A percentile compares a stretch with the other conserved stretches of the same genome.
Conservation (phyloP, 805 yeast genomes). For the Kuraishia ogatae region DNA sequence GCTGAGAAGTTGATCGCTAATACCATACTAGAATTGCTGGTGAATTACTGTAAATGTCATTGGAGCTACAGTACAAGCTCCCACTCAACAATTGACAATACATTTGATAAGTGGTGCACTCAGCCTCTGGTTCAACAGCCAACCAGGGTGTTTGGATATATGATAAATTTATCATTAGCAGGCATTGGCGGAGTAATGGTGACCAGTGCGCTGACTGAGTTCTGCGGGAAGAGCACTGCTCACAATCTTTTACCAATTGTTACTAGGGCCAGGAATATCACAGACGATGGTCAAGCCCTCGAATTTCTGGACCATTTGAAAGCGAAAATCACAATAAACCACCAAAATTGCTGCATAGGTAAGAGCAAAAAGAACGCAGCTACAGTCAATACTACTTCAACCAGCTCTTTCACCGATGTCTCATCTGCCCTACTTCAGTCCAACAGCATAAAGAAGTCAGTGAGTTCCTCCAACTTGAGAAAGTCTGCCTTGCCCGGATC, state of each 20-base stretch:
- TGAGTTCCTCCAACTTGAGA: not conserved
- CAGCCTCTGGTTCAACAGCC: constrained; percentile 14
- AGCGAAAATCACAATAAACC: not conserved
- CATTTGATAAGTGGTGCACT: constrained; percentile 25
- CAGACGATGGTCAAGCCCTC: not conserved
- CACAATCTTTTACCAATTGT: not conserved
- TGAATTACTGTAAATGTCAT: constrained; percentile 36
- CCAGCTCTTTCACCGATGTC: not conserved
- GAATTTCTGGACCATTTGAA: not conserved
- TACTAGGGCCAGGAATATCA: not conserved
- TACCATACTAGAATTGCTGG: constrained; percentile 29
- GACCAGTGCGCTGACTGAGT: not conserved
- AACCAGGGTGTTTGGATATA: constrained; percentile 12
- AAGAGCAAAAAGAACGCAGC: not conserved
- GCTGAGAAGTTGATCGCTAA: constrained; percentile 16
- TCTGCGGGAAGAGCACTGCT: not conserved
- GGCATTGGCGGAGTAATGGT: constrained; percentile 7
- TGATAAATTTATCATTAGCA: constrained; percentile 3
- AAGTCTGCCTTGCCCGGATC: not conserved
- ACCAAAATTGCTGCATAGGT: not conserved
- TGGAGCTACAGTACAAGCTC: constrained; percentile 24
- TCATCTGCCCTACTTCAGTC: not conserved
- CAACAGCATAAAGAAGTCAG: not conserved
- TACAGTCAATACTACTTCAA: not conserved
- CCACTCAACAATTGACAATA: constrained; percentile 11